Evolutionary conservation across 208 protist species (phyloP), one percentile per base, ranked within the genome.

Genomic region (Leishmania martiniquensis): DNA sequence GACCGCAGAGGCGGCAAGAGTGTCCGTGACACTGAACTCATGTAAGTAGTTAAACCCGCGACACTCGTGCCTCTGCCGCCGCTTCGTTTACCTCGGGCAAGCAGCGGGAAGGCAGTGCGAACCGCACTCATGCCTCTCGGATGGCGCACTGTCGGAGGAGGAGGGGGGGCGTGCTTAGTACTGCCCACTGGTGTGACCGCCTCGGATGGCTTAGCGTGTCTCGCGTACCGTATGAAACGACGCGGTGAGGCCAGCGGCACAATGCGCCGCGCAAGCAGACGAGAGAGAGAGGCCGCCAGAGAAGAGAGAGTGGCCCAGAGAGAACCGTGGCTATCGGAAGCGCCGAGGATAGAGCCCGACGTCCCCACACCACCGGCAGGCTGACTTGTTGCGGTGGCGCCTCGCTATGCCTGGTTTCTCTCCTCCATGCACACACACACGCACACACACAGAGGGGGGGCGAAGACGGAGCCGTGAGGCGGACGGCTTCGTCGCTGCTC

Each of bases 51-150:
- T 32, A 83, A 74, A 7, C 44, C 34, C 9, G 45, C 44, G 0
- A 68, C 25, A 15, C 47, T 59, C 2, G 66, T 5, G 20, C 34
- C 34, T 37, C 13, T 44, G 10, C 25, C 25, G 6, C 57, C 57
- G 12, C 69, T 51, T 22, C 34, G 66, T 22, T 15, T 42, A 5
- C 72, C 55, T 7, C 79, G 74, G 37, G 60, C 66, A 22, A 83
- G 68, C 22, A 83, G 7, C 13, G 79, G 79, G 47, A 83, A 83
- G 13, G 79, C 78, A 3, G 72, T 67, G 65, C 52, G 52, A 25
- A 77, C 34, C 34, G 34, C 72, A 54, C 25, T 71, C 71, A 76
- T 81, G 45, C 25, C 37, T 51, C 29, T 37, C 45, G 45, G 17
- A 2, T 71, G 45, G 67, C 2, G 45, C 39, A 9, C 37, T 32